phyloP scores from a whole-genome alignment of 768 basidiomycete species.

The Hericium coralloides region DNA sequence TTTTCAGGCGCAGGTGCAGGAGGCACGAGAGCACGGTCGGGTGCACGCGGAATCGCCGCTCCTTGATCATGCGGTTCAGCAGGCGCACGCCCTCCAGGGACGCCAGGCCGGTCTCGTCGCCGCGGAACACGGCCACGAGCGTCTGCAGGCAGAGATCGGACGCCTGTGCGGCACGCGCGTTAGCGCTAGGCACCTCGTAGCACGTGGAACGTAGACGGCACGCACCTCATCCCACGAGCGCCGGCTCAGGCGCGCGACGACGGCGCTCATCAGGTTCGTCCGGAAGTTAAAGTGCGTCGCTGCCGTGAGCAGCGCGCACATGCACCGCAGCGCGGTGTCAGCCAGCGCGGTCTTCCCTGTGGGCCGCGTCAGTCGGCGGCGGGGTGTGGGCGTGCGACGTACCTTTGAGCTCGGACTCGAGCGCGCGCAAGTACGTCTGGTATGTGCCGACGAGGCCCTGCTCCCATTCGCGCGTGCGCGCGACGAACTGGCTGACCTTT shows the following conservation, averaged over 20 bases:
- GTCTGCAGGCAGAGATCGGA: constrained; percentile 82
- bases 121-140: constrained; percentile 72
- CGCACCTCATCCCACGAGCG: constrained; percentile 85
- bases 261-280: constrained; percentile 80
- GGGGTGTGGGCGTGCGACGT: constrained; percentile 14
- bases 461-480: constrained; percentile 88
- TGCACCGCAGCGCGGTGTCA: constrained; percentile 67
- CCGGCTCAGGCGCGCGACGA: constrained; percentile 76
- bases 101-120: constrained; percentile 69
- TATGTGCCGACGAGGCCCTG: constrained; percentile 86
- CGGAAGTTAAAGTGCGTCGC: constrained; percentile 97
- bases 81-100: constrained; percentile 88
- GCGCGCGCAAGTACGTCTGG: constrained; percentile 76
- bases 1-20: constrained; percentile 76
- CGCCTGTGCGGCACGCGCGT: constrained; percentile 35
- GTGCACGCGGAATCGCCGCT: constrained; percentile 81
- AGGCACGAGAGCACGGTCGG: constrained; percentile 84
- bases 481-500: constrained; percentile 91
- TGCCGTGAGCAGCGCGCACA: constrained; percentile 78
- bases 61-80: constrained; percentile 93
- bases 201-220: constrained; percentile 2
- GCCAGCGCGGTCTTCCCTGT: constrained; percentile 60
- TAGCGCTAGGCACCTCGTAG: neutral
- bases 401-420: constrained; percentile 89
- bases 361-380: neutral